phyloP scores from a whole-genome alignment of 768 basidiomycete species.

The Tulasnella calospora region DNA sequence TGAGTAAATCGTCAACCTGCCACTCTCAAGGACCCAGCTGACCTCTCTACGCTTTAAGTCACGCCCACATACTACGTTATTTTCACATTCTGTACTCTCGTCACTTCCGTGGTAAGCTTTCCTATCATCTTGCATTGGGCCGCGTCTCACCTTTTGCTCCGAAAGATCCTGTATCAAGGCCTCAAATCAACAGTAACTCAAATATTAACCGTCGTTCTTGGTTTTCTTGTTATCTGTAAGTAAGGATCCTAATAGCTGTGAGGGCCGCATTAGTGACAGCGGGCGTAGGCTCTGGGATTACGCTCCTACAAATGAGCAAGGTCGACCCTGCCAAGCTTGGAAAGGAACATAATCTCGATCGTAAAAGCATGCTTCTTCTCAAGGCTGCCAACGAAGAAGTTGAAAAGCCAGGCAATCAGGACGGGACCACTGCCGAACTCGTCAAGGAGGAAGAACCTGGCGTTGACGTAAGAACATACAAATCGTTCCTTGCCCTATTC shows the following conservation, averaged over 20 bases:
- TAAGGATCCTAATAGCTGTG: neutral
- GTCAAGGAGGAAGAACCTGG: conserved; percentile 17
- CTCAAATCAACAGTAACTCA: conserved; percentile 46
- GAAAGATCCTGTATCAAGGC: conserved; percentile 43
- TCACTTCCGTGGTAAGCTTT: conserved; percentile 35
- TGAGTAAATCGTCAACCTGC: neutral
- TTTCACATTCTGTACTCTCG: conserved; percentile 43
- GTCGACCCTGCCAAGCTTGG: conserved; percentile 76
- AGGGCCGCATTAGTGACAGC: neutral
- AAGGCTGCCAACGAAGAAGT: conserved; percentile 42
- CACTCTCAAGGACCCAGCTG: neutral
- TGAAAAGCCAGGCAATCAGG: conserved; percentile 9
- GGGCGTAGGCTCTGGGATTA: conserved; percentile 67
- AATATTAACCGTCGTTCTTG: conserved; percentile 87
- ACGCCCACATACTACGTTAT: conserved; percentile 41
- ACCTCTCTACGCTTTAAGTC: conserved; percentile 22
- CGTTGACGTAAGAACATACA: neutral
- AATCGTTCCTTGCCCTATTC: neutral
- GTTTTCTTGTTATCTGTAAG: conserved; percentile 77
- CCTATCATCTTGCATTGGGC: neutral
- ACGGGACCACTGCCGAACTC: neutral
- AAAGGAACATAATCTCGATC: conserved; percentile 55
- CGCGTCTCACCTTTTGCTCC: neutral
- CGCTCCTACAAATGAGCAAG: conserved; percentile 91
- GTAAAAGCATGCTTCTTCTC: conserved; percentile 82